Conservation (phyloP, 2,329 filamentous ascomycete species). For the Chaetomium strumarium region DNA sequence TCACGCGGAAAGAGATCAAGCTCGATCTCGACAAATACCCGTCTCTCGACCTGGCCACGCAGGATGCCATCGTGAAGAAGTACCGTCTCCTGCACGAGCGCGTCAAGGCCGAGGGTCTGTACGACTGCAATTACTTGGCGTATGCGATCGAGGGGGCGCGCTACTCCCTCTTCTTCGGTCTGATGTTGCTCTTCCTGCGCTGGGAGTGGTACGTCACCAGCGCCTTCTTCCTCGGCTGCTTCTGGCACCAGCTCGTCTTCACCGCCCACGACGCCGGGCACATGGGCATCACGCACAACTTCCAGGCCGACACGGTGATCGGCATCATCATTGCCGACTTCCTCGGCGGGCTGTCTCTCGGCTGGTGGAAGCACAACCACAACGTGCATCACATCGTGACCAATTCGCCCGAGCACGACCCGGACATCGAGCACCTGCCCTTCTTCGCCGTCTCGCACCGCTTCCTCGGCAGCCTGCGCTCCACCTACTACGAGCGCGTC, state of each 20-base stretch:
- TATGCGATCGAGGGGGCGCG: conserved; percentile 71
- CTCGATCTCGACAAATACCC: conserved; percentile 79
- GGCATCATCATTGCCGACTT: conserved; percentile 89
- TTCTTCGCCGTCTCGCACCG: conserved; percentile 84
- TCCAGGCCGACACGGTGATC: conserved; percentile 74
- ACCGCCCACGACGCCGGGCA: conserved; percentile 92
- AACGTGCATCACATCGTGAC: conserved; percentile 97
- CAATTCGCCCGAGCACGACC: conserved; percentile 91
- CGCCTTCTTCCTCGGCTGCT: conserved; percentile 67
- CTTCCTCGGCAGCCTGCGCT: conserved; percentile 65
- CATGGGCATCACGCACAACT: conserved; percentile 94
- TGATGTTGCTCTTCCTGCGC: conserved; percentile 56
- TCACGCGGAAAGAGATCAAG: conserved; percentile 68
- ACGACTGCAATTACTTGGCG: conserved; percentile 73
- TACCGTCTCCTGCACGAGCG: conserved; percentile 73
- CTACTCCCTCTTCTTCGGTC: conserved; percentile 61
- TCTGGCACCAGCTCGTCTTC: conserved; percentile 96
- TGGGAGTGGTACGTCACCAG: conserved; percentile 63
- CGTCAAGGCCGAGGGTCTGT: conserved; percentile 70
- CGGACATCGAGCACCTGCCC: conserved; percentile 87
- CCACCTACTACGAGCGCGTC: conserved; percentile 75
- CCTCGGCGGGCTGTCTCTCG: conserved; percentile 78
- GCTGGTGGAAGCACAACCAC: conserved; percentile 97
- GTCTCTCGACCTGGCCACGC: conserved; percentile 63
- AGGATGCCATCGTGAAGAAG: conserved; percentile 69